Evolutionary conservation across 2,329 filamentous ascomycete species (phyloP).

Genomic region (Fusarium setosum): DNA sequence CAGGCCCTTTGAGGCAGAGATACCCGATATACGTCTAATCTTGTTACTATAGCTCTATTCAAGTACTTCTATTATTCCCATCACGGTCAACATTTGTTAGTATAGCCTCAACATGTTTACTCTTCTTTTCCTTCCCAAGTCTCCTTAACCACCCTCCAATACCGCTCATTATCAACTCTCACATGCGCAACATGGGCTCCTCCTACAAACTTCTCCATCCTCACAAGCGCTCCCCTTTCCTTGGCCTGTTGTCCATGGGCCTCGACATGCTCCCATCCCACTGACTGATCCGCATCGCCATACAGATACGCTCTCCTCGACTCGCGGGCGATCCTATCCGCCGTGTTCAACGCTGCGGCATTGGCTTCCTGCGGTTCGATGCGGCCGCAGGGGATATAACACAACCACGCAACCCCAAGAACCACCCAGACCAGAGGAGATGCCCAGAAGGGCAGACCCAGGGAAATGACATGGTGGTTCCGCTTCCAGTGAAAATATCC

Average conservation of each 20-base stretch:
- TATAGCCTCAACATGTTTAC: neutral
- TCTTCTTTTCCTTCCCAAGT: conserved; percentile 54
- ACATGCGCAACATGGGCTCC: conserved; percentile 64
- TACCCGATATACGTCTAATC: neutral
- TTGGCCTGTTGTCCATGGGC: conserved; percentile 57
- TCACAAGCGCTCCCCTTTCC: conserved; percentile 53
- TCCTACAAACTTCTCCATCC: conserved; percentile 58
- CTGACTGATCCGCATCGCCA: conserved; percentile 59
- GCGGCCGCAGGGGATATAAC: conserved; percentile 45
- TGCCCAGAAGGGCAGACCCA: conserved; percentile 48
- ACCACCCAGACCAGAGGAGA: conserved; percentile 51
- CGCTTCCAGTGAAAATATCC: conserved; percentile 55
- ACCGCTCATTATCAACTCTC: conserved; percentile 57
- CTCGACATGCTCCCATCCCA: conserved; percentile 60
- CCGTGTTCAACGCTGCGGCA: conserved; percentile 52
- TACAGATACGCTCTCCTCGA: conserved; percentile 64
- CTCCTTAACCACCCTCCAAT: conserved; percentile 61
- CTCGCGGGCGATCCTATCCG: conserved; percentile 49
- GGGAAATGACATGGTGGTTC: conserved; percentile 53
- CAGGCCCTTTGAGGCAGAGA: conserved; percentile 4
- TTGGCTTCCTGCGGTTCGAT: conserved; percentile 47
- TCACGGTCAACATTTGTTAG: no score
- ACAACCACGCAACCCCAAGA: conserved; percentile 47
- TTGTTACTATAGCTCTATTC: neutral
- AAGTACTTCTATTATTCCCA: no score